phyloP scores from a whole-genome alignment of 495 filamentous ascomycete genomes.

The Aspergillus baeticus region DNA sequence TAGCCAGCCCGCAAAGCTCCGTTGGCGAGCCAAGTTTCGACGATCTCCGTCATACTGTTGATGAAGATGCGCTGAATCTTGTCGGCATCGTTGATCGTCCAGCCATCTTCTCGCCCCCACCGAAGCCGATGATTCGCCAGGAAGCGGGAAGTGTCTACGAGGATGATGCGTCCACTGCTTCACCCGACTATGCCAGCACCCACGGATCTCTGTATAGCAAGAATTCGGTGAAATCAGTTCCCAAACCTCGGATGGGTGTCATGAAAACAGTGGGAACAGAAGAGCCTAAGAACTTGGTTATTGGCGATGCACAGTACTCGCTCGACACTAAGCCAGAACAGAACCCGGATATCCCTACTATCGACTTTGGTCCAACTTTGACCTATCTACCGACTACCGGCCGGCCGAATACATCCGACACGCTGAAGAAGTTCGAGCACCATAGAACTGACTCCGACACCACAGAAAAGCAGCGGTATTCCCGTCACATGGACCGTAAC shows the following conservation, averaged over 20 bases:
- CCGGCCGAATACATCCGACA: constrained; percentile 38
- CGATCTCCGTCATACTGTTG: constrained; percentile 64
- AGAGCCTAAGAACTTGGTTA: constrained; percentile 50
- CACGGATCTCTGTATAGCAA: constrained; percentile 62
- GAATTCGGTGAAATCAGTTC: constrained; percentile 54
- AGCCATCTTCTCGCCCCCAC: constrained; percentile 33
- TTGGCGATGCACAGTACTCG: constrained; percentile 60
- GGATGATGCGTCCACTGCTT: constrained; percentile 41
- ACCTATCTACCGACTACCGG: constrained; percentile 56
- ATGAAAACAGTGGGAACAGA: constrained; percentile 74
- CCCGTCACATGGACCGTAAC: constrained; percentile 28
- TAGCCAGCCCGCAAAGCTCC: constrained; percentile 8
- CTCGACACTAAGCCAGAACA: constrained; percentile 28
- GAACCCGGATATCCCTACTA: constrained; percentile 61
- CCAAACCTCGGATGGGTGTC: constrained; percentile 76
- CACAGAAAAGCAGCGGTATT: constrained; percentile 31
- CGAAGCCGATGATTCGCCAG: constrained; percentile 24
- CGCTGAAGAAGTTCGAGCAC: constrained; percentile 37
- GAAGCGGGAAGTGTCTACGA: constrained; percentile 52
- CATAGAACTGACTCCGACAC: constrained; percentile 39
- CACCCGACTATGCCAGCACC: constrained; percentile 71
- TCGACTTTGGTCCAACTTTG: constrained; percentile 87
- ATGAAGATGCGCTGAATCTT: constrained; percentile 60
- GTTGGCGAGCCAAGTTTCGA: constrained; percentile 54
- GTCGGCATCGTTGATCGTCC: constrained; percentile 35